Conservation (phyloP, 805 yeast species). For the Hyphopichia homilentoma region DNA sequence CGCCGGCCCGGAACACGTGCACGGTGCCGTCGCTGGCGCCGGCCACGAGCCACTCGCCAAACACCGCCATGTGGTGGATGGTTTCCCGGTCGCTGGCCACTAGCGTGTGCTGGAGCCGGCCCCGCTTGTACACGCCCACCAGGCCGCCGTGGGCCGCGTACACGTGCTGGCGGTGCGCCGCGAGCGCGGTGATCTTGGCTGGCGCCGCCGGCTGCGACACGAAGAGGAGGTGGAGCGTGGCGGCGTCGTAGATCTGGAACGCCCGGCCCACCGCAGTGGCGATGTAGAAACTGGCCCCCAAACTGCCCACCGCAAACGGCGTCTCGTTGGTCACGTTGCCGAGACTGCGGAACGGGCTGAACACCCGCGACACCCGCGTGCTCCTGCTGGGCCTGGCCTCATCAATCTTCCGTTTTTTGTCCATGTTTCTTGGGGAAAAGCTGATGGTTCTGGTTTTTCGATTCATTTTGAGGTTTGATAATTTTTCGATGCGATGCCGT, state of each 20-base stretch:
- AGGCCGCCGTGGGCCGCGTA: constrained; percentile 70
- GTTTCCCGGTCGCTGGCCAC: constrained; percentile 27
- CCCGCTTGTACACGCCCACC: constrained; percentile 81
- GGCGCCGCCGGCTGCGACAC: constrained; percentile 80
- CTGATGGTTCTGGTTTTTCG: too few species aligned
- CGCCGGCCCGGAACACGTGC: constrained; percentile 60
- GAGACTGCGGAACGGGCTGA: constrained; percentile 79
- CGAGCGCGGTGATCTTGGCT: constrained; percentile 61
- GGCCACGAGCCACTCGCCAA: constrained; percentile 77
- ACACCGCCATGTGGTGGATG: constrained; percentile 52
- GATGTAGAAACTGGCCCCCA: constrained; percentile 83
- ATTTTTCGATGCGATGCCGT: too few species aligned
- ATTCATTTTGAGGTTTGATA: too few species aligned
- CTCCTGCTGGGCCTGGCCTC: constrained; percentile 3
- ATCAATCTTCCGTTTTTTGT: constrained; percentile 31
- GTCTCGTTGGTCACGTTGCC: constrained; percentile 86
- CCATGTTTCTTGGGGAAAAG: too few species aligned
- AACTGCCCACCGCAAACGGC: constrained; percentile 85
- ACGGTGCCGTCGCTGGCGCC: constrained; percentile 40
- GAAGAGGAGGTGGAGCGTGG: constrained; percentile 77
- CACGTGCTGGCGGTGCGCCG: constrained; percentile 81
- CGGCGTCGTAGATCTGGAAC: constrained; percentile 91
- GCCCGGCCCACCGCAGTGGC: constrained; percentile 87
- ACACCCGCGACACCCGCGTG: constrained; percentile 42
- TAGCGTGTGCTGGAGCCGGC: constrained; percentile 51